These are phyloP conservation scores for Lichtheimia corymbifera DNA, from an alignment of 371 early-diverging fungal genomes.

Conservation along the genomic window DNA sequence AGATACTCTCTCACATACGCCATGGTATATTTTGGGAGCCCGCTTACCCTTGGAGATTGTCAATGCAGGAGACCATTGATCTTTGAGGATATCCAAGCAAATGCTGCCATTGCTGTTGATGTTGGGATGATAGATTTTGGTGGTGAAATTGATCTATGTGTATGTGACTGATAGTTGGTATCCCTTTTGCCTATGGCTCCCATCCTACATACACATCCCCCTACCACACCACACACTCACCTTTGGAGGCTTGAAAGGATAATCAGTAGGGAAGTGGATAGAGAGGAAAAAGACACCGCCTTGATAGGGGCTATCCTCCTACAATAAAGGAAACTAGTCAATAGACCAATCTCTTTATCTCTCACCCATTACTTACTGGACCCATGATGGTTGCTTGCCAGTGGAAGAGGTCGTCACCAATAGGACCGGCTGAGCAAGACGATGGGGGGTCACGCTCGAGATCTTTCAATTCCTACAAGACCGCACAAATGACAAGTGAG, in stretches of 20 bases:
- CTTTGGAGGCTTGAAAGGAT: slow-evolving; percentile 99
- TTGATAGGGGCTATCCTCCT: slow-evolving; percentile 74
- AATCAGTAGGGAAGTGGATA: slow-evolving; percentile 98
- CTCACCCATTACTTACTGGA: slow-evolving; percentile 64
- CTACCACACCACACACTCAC: slow-evolving; percentile 27
- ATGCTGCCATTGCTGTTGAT: slow-evolving; percentile 99
- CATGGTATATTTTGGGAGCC: not conserved
- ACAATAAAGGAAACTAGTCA: slow-evolving; percentile 6
- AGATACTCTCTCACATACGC: not conserved
- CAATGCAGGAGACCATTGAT: slow-evolving; percentile 99
- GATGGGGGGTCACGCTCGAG: slow-evolving; percentile 95
- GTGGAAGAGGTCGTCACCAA: slow-evolving; percentile 87
- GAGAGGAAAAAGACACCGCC: slow-evolving; percentile 97
- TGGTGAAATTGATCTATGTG: slow-evolving; percentile 87
- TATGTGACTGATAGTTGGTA: no score
- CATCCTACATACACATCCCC: not conserved
- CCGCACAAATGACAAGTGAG: no score
- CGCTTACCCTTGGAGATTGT: slow-evolving; percentile 90
- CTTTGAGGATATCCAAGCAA: slow-evolving; percentile 97
- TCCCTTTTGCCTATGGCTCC: no score
- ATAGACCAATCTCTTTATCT: not conserved
- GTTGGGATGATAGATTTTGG: slow-evolving; percentile 99
- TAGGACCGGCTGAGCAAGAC: slow-evolving; percentile 92
- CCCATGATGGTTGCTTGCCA: slow-evolving; percentile 98
- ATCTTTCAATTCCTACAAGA: slow-evolving; percentile 87